Conservation (phyloP, 1,139 yeast species). For the Zygosaccharomyces pseudobailii region DNA sequence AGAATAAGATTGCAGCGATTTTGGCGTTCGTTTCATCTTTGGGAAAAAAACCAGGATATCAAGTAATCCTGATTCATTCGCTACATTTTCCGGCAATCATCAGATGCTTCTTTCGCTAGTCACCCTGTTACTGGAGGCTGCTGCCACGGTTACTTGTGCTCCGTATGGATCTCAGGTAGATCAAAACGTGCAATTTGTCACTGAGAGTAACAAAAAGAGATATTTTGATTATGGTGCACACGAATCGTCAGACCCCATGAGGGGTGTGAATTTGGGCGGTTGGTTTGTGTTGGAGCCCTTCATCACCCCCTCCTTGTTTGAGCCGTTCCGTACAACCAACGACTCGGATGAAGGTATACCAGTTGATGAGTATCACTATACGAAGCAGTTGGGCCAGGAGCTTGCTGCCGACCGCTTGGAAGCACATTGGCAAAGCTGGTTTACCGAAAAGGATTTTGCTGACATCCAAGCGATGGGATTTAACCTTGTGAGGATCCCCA, state of each 20-base stretch:
- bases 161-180: background rate
- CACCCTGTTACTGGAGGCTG: background rate
- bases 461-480: slow-evolving; percentile 63
- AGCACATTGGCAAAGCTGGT: slow-evolving; percentile 77
- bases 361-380: slow-evolving; percentile 78
- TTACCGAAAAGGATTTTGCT: slow-evolving; percentile 66
- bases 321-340: slow-evolving; percentile 35
- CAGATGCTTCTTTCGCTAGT: background rate
- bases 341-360: slow-evolving; percentile 47
- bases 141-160: background rate
- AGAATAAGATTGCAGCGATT: no score
- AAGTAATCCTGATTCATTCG: no score
- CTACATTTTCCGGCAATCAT: no score
- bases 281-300: slow-evolving; percentile 88
- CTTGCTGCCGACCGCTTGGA: slow-evolving; percentile 50
- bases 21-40: no score
- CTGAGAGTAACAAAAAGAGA: slow-evolving; percentile 21
- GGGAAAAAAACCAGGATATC: no score
- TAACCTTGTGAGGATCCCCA: slow-evolving; percentile 83
- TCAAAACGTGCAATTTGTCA: slow-evolving; percentile 18
- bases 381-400: slow-evolving; percentile 57
- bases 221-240: slow-evolving; percentile 24
- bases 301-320: slow-evolving; percentile 79
- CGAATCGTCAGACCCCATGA: slow-evolving; percentile 35
- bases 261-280: slow-evolving; percentile 88